These are phyloP conservation scores for Pythium oligandrum DNA, from an alignment of 352 stramenopile genomes.

Conservation along the genomic window DNA sequence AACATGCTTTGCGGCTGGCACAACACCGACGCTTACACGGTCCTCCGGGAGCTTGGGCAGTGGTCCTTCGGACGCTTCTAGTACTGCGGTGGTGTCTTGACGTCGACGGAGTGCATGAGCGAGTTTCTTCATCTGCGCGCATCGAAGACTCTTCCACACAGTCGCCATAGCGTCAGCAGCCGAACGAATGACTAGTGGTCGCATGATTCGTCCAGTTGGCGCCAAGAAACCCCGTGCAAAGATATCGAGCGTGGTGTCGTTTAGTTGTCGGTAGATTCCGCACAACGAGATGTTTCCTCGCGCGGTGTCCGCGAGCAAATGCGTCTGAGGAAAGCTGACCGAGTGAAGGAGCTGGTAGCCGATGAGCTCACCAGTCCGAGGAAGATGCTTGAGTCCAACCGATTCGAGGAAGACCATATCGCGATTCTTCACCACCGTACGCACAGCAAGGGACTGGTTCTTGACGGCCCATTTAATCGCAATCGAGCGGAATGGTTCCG, in stretches of 20 bases:
- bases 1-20: slow-evolving; percentile 5
- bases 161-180: slow-evolving; percentile 37
- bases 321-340: slow-evolving; percentile 45
- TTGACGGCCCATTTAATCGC: slow-evolving; percentile 60
- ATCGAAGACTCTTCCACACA: slow-evolving; percentile 34
- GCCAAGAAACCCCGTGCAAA: slow-evolving; percentile 34
- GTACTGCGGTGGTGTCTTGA: background rate
- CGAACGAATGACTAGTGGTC: slow-evolving; percentile 41
- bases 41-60: no score
- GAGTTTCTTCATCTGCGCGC: slow-evolving; percentile 52
- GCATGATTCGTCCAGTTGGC: slow-evolving; percentile 37
- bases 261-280: slow-evolving; percentile 43
- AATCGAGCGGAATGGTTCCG: slow-evolving; percentile 41
- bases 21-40: no score
- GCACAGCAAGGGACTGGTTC: slow-evolving; percentile 26
- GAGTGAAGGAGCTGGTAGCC: slow-evolving; percentile 68
- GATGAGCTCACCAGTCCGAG: slow-evolving; percentile 34
- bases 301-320: slow-evolving; percentile 27
- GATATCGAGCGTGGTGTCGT: slow-evolving; percentile 42
- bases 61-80: no score
- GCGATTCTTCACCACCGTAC: slow-evolving; percentile 44
- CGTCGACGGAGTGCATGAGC: slow-evolving; percentile 19
- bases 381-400: slow-evolving; percentile 31
- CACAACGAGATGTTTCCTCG: slow-evolving; percentile 54
- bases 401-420: slow-evolving; percentile 63